phyloP scores from a whole-genome alignment of 768 basidiomycete genomes.

The Mycena galericulata region DNA sequence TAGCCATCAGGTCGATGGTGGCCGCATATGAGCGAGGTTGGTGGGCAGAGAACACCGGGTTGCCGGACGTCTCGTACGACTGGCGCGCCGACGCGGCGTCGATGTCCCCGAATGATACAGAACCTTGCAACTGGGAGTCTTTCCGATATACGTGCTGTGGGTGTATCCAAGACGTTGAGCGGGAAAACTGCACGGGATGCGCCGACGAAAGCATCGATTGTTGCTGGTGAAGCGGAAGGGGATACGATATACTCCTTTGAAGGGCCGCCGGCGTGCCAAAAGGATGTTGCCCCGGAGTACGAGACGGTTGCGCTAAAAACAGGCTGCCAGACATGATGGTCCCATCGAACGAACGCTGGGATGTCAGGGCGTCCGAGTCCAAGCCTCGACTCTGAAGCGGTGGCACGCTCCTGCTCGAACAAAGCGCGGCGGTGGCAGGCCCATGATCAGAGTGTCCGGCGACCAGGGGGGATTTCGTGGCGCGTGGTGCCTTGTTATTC shows the following conservation, averaged over 20 bases:
- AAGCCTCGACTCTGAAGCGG: no score
- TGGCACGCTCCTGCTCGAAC: no score
- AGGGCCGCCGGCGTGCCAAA: not conserved
- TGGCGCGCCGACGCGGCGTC: not conserved
- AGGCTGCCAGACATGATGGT: not conserved
- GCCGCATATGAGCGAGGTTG: not conserved
- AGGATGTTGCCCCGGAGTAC: not conserved
- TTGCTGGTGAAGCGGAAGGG: not conserved
- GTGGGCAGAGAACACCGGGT: not conserved
- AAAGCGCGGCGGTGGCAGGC: not conserved
- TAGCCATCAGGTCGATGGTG: no score
- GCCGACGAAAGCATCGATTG: not conserved
- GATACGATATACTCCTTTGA: constrained; percentile 1
- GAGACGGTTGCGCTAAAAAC: not conserved
- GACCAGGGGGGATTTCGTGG: not conserved
- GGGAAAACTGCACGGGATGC: not conserved
- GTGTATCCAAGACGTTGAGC: not conserved
- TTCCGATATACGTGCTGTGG: not conserved
- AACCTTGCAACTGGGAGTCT: not conserved
- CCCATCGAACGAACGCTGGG: no score
- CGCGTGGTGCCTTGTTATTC: no score
- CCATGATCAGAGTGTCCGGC: not conserved
- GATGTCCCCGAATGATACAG: not conserved
- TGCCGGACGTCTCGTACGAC: not conserved
- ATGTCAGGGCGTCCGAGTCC: not conserved